These are phyloP conservation scores for Sporothrix luriei DNA, from an alignment of 2,329 filamentous ascomycete genomes.

Conservation along the genomic window DNA sequence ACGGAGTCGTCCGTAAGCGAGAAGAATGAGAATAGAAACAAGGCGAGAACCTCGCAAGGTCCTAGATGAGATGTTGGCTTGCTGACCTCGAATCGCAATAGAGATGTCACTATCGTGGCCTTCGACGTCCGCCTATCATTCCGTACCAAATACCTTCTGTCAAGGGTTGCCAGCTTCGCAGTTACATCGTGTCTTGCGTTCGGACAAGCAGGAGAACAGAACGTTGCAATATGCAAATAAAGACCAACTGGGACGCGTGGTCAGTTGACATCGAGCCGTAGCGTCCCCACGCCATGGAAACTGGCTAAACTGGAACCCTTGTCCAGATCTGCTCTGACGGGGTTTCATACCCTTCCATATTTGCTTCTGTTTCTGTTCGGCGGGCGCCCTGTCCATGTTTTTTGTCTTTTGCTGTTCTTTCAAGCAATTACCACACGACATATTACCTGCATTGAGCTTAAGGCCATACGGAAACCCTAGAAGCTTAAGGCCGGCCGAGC, in stretches of 20 bases:
- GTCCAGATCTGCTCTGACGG: background rate
- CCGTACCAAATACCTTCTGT: constrained; percentile 17
- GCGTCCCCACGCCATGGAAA: background rate
- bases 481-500: background rate
- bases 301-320: background rate
- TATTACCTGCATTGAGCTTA: background rate
- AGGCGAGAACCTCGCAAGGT: no score
- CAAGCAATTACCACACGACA: background rate
- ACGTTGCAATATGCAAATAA: background rate
- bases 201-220: constrained; percentile 12
- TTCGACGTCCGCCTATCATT: background rate
- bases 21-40: no score
- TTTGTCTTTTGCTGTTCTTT: constrained; percentile 8
- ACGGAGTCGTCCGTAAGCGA: background rate
- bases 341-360: constrained; percentile 27
- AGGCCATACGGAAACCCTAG: background rate
- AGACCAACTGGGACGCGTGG: background rate
- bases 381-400: background rate
- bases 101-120: background rate
- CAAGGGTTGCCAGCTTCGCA: background rate
- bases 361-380: constrained; percentile 16
- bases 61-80: no score
- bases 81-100: background rate
- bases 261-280: background rate
- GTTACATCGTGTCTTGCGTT: constrained; percentile 22